phyloP scores from a whole-genome alignment of 176 grass and related monocot genomes.

The Pontederia paniculata region DNA sequence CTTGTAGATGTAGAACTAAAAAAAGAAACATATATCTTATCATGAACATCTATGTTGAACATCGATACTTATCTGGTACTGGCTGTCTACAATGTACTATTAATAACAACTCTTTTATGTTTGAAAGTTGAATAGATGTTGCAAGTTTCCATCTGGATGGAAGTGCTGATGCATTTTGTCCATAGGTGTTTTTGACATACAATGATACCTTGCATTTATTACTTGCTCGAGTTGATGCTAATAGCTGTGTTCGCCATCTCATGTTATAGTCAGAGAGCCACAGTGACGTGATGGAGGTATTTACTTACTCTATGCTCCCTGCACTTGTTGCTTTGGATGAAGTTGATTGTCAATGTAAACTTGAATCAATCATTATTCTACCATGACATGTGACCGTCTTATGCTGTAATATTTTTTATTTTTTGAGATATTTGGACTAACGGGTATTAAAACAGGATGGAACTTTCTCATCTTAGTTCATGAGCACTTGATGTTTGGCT shows the following conservation, averaged over 20 bases:
- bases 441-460: neutral
- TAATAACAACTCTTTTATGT: neutral
- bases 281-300: conserved; percentile 13
- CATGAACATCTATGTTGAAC: too few species aligned
- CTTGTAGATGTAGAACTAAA: too few species aligned
- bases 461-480: too few species aligned
- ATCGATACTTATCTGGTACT: conserved; percentile 58
- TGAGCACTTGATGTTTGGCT: too few species aligned
- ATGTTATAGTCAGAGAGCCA: conserved; percentile 28
- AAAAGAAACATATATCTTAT: too few species aligned
- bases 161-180: too few species aligned
- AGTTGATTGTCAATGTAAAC: neutral
- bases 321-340: neutral
- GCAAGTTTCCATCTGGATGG: too few species aligned
- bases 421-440: too few species aligned
- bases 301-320: neutral
- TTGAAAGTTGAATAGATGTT: too few species aligned
- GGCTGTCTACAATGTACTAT: conserved; percentile 82
- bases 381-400: neutral
- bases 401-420: too few species aligned
- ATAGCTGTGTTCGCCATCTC: conserved; percentile 42
- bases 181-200: too few species aligned
- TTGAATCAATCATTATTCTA: neutral
- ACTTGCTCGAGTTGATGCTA: conserved; percentile 66
- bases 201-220: conserved; percentile 26